Evolutionary conservation across 331 rosid species (phyloP).

Genomic region (Malus hybrid): DNA sequence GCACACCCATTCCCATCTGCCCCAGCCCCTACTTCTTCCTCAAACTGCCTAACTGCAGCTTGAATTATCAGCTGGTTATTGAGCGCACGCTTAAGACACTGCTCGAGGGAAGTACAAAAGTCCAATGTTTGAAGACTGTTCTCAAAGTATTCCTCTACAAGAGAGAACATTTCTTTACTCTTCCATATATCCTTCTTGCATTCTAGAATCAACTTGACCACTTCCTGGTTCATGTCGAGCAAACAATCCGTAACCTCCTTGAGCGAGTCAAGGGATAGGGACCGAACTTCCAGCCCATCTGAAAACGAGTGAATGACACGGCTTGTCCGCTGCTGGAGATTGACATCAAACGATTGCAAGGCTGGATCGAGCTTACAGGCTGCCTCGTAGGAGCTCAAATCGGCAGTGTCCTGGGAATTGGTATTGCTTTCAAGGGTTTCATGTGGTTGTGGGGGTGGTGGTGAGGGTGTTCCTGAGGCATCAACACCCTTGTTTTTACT

Average conservation of each 20-base stretch:
- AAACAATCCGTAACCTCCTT: conserved; percentile 59
- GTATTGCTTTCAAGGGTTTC: conserved; percentile 24
- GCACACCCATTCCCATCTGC: conserved; percentile 23
- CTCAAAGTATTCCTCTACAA: conserved; percentile 69
- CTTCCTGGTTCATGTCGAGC: conserved; percentile 76
- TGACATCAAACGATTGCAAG: conserved; percentile 56
- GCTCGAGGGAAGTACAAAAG: conserved; percentile 63
- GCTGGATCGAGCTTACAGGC: conserved; percentile 56
- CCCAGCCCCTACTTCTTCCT: conserved; percentile 34
- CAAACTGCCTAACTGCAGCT: conserved; percentile 49
- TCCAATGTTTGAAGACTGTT: conserved; percentile 57
- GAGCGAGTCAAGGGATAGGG: conserved; percentile 63
- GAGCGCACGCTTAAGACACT: conserved; percentile 49
- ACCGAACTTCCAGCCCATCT: conserved; percentile 41
- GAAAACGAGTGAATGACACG: conserved; percentile 61
- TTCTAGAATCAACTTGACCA: conserved; percentile 53
- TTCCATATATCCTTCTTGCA: conserved; percentile 72
- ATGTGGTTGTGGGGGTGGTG: background rate
- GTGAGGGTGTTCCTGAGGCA: conserved; percentile 14
- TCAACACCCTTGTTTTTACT: conserved; percentile 37
- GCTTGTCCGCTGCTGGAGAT: conserved; percentile 53
- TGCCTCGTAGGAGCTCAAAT: conserved; percentile 66
- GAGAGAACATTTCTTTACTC: conserved; percentile 44
- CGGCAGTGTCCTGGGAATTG: conserved; percentile 37
- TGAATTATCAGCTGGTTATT: conserved; percentile 51